Evolutionary conservation across 176 grass and related monocot genomes (phyloP).

Genomic region (Oryza meyeriana): DNA sequence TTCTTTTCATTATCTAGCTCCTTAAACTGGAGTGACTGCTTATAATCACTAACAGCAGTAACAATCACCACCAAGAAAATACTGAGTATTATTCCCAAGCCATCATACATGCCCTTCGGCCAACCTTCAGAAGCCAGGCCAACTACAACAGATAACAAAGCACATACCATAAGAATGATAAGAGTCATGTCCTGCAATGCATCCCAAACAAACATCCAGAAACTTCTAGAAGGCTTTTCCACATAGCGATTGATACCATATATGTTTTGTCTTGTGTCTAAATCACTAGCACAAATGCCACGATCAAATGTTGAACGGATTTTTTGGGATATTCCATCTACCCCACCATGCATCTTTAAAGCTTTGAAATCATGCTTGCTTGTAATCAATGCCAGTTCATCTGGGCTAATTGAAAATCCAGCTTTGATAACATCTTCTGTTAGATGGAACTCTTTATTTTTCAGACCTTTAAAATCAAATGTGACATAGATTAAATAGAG

Average conservation of each 20-base stretch:
- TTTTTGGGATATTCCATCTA: constrained; percentile 66
- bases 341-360: constrained; percentile 66
- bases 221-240: constrained; percentile 90
- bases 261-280: constrained; percentile 61
- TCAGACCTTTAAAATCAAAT: constrained; percentile 54
- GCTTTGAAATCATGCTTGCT: constrained; percentile 61
- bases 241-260: constrained; percentile 65
- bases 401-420: constrained; percentile 66
- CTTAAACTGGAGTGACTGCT: constrained; percentile 93
- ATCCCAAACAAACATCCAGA: constrained; percentile 98
- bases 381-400: constrained; percentile 81
- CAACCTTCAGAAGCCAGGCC: constrained; percentile 89
- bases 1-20: constrained; percentile 98
- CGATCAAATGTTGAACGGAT: constrained; percentile 42
- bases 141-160: constrained; percentile 78
- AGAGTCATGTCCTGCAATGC: constrained; percentile 86
- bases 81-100: constrained; percentile 88
- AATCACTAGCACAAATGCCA: constrained; percentile 51
- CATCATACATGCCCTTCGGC: constrained; percentile 97
- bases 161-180: constrained; percentile 87
- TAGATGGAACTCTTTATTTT: constrained; percentile 50
- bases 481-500: constrained; percentile 11
- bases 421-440: constrained; percentile 71
- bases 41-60: constrained; percentile 92
- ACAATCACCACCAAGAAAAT: constrained; percentile 92